A percentile compares a stretch with the other conserved stretches of the same genome.
phyloP scores from a whole-genome alignment of 2,329 filamentous ascomycete species.

The Alternaria consortialis region DNA sequence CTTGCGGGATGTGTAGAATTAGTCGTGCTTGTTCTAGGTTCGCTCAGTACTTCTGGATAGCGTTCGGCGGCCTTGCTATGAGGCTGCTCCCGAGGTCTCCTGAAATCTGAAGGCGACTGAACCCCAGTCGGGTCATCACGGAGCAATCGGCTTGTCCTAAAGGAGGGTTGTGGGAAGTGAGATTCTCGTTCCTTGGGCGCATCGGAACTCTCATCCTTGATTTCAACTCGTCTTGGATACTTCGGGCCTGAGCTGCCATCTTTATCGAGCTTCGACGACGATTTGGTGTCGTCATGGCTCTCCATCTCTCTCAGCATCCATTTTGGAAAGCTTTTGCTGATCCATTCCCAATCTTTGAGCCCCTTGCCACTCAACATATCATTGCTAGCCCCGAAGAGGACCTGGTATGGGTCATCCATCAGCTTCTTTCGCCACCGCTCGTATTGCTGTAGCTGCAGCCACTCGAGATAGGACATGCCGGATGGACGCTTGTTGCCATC shows the following conservation, averaged over 20 bases:
- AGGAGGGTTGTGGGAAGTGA: conserved; percentile 26
- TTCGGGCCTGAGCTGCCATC: neutral
- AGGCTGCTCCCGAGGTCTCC: conserved; percentile 34
- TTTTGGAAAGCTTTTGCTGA: conserved; percentile 40
- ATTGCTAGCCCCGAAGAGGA: conserved; percentile 54
- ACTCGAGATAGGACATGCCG: conserved; percentile 41
- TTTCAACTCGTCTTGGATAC: conserved; percentile 29
- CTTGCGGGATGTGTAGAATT: neutral
- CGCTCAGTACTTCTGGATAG: neutral
- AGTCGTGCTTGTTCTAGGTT: neutral
- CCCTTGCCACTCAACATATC: conserved; percentile 46
- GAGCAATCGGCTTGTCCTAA: conserved; percentile 26
- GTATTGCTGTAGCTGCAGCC: conserved; percentile 42
- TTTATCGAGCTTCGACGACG: neutral
- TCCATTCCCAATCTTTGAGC: conserved; percentile 42
- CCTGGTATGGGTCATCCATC: conserved; percentile 54
- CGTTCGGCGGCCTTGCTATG: conserved; percentile 14
- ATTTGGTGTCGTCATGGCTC: neutral
- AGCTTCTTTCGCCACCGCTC: conserved; percentile 43
- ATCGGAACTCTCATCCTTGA: conserved; percentile 2
- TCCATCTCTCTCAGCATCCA: conserved; percentile 45
- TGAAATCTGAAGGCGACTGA: conserved; percentile 44
- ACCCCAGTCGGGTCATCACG: conserved; percentile 31
- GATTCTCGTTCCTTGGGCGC: conserved; percentile 5
- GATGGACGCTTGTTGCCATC: conserved; percentile 26